Evolutionary conservation across 192 early-diverging fungal species (phyloP).

Genomic region (Coemansia sp.): DNA sequence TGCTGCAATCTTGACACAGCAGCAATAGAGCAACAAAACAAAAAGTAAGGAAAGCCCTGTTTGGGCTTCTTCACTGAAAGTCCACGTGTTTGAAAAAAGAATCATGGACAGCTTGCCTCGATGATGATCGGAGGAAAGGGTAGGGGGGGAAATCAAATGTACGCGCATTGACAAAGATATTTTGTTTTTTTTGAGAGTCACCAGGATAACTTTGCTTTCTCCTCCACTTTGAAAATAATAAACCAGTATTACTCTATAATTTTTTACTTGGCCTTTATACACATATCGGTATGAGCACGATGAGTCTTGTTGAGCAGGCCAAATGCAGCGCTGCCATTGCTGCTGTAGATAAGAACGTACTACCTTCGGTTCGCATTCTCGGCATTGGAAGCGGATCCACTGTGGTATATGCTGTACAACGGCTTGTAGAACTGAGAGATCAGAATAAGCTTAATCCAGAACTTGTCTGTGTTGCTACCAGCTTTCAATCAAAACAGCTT

Average conservation of each 20-base stretch:
- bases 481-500: constrained; percentile 86
- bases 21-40: not conserved
- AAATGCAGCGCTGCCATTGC: constrained; percentile 85
- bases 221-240: not conserved
- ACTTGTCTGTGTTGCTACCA: constrained; percentile 87
- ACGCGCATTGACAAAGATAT: not conserved
- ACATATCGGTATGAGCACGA: constrained; percentile 18
- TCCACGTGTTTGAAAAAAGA: too few species aligned
- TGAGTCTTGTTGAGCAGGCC: constrained; percentile 62
- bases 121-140: not conserved
- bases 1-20: not conserved
- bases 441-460: constrained; percentile 54
- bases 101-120: not conserved
- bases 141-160: not conserved
- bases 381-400: constrained; percentile 89
- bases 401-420: constrained; percentile 83
- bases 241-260: not conserved
- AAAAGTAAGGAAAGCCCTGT: not conserved
- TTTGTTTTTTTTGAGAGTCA: not conserved
- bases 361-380: constrained; percentile 64
- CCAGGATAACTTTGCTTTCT: not conserved
- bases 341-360: constrained; percentile 87
- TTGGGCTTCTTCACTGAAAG: too few species aligned
- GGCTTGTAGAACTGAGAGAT: constrained; percentile 70
- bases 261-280: constrained; percentile 2